These are phyloP conservation scores for Dictyostelium firmibasis DNA, from an alignment of 78 protist genomes.

Conservation along the genomic window DNA sequence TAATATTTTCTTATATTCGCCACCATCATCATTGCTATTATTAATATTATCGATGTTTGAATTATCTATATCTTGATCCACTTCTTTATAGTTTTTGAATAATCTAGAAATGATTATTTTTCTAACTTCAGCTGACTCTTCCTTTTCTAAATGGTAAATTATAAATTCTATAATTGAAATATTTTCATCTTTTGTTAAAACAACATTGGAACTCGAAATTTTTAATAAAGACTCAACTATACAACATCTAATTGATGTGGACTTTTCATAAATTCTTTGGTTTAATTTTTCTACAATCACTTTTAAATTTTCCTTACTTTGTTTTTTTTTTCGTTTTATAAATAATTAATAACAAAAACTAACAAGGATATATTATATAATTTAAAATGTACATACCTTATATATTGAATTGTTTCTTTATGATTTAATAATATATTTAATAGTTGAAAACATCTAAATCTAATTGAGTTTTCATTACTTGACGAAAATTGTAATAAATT, in stretches of 20 bases:
- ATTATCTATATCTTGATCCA: background rate
- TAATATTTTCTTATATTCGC: background rate
- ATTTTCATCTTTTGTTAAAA: background rate
- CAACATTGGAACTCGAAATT: background rate
- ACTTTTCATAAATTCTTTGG: background rate
- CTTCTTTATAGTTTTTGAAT: background rate
- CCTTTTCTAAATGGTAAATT: background rate
- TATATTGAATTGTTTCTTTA: background rate
- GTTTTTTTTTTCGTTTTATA: no score
- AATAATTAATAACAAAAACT: background rate
- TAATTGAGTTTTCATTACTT: background rate
- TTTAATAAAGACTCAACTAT: background rate
- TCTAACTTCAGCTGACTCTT: background rate
- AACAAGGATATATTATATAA: background rate
- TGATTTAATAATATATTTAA: background rate
- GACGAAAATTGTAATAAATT: background rate
- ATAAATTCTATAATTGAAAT: background rate
- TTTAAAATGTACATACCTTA: background rate
- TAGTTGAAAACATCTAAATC: background rate
- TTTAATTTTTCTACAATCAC: background rate
- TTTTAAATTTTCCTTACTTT: background rate
- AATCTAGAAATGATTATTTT: background rate
- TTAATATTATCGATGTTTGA: no score
- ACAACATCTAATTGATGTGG: background rate
- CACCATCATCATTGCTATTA: no score